Evolutionary conservation across 306 rosid species (phyloP), one percentile per base, ranked within the genome.

Genomic region (Rubus parviflorus): DNA sequence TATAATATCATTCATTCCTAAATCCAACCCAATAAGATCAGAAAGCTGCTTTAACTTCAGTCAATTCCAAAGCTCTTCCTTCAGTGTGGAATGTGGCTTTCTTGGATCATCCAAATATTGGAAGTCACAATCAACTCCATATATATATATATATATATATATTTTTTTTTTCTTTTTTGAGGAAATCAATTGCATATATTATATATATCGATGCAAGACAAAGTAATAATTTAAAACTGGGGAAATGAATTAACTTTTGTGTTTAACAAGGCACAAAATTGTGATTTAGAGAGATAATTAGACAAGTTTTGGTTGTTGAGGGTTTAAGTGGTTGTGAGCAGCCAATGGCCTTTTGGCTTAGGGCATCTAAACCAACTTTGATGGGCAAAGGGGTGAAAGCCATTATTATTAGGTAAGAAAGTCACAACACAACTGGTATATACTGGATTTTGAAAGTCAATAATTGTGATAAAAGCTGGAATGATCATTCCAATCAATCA

Each of bases 101-200:
- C 68, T 45, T 30, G 70, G 78, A 74, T 61, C 70, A 46, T 74
- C 42, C 70, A 57, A 60, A 60, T 38, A 25, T 11, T 61, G 1
- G 8, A 17, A 74, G 11, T 2, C 35, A 30, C 35, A 30, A 30
- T 30, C 35, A 30, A 30, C 35, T 1, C 35, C 2, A 30, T 30
- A 30, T 2, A 30, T 0, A 1, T 30, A 30, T 30, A 30, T 30
- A 30, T 30, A 30, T 30, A 30, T 30, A 25, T 25, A 25, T 25
- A 25, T 25, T 0, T 25, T 25, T 25, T 30, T 25, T 0, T 25
- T 25, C 1, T 30, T 30, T 30, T 1, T 30, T 30, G 1, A 30
- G 35, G 35, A 30, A 30, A 30, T 4, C 23, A 69, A 51, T 6
- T n/a, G 4, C 19, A 8, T 22, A 23, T 23, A 23, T 5, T 12